Base-by-base conservation (phyloP, 176 grass and related monocot genomes). In the Poa pratensis region DNA sequence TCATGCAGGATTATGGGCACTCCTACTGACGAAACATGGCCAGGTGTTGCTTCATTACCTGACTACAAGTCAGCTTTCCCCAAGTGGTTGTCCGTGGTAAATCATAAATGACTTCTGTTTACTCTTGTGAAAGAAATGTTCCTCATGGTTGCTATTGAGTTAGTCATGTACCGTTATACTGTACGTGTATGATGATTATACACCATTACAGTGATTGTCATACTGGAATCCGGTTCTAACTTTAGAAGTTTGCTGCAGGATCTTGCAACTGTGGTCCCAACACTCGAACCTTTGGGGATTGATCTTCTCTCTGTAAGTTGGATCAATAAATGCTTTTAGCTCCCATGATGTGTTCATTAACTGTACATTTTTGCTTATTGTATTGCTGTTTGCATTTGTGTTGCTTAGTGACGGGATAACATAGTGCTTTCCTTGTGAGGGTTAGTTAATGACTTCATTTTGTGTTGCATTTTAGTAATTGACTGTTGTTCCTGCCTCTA, bases 31-130 rank as follows among this genome's bases (percentile, higher is more conserved):
- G 89, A 87, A 77, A 89, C 71, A 17, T 98, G 96, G 96, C 96
- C 96, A 65, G 91, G 93, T 10, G 91, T 95, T 67, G 30, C 87
- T 92, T 87, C 86, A 67, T 90, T 98, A 85, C 96, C 96, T 16
- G 96, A 98, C 64, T 95, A 88, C 87, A 98, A 92, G 81, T 85
- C 92, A 90, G 11, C 91, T 84, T 98, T 98, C 66, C 93, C 96
- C 61, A 88, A 89, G 83, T 98, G 96, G 93, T 73, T 70, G 6
- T 10, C 93, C 0, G 69, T 90, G 91, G 93, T 95, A 92, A 87
- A 1, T 54, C 40, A 74, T 34, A 17, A 69, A 50, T 35, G 10
- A 18, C 11, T 67, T 63, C 15, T 45, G 59, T 81, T 82, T 64
- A 49, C 61, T 86, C 50, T 19, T 73, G 17, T 69, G 8, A 43